These are phyloP conservation scores for Mortierella sp. DNA, from an alignment of 371 early-diverging fungal species.

Conservation along the genomic window DNA sequence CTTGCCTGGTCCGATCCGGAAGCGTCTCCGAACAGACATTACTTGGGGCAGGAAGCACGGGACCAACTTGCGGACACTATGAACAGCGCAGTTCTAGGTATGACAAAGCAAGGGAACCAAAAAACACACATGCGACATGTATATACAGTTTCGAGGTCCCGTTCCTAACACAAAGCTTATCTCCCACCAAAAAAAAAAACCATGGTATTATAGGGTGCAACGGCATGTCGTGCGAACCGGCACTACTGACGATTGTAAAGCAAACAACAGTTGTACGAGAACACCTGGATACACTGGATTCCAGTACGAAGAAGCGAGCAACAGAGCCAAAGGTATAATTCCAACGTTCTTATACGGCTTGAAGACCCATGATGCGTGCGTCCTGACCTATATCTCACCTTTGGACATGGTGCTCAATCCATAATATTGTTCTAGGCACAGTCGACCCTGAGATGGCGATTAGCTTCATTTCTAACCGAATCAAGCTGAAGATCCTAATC, in stretches of 20 bases:
- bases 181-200: too few relatives aligned
- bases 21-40: constrained; percentile 41
- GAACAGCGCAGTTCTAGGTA: constrained; percentile 59
- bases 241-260: constrained; percentile 52
- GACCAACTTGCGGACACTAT: constrained; percentile 55
- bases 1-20: constrained; percentile 55
- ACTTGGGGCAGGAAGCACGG: constrained; percentile 53
- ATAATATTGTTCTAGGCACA: constrained; percentile 1
- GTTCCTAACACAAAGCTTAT: too few relatives aligned
- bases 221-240: constrained; percentile 53
- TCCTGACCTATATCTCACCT: too few relatives aligned
- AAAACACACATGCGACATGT: background rate
- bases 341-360: background rate
- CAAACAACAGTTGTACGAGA: constrained; percentile 56
- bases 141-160: background rate
- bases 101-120: background rate
- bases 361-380: background rate
- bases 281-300: constrained; percentile 21
- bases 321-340: background rate
- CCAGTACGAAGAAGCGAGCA: constrained; percentile 35
- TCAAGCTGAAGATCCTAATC: constrained; percentile 32
- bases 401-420: too few relatives aligned
- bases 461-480: constrained; percentile 40
- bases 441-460: constrained; percentile 37
- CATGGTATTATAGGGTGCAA: constrained; percentile 31